phyloP scores from a whole-genome alignment of 192 early-diverging fungal genomes.

The Piromyces finnis region DNA sequence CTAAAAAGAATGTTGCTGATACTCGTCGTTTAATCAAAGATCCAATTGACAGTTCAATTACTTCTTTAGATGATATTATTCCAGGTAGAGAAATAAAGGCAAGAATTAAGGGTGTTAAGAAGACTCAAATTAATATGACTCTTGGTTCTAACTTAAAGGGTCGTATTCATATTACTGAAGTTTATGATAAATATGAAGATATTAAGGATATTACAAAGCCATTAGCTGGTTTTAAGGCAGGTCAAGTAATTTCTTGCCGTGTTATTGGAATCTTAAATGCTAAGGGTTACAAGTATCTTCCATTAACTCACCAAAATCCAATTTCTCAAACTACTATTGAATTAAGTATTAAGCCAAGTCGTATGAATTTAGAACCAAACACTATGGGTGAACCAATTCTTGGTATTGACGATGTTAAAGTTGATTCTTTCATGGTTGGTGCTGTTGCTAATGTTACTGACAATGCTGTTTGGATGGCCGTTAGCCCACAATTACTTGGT shows the following conservation, averaged over 20 bases:
- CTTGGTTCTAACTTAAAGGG: constrained; percentile 55
- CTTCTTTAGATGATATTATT: constrained; percentile 20
- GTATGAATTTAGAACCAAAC: constrained; percentile 10
- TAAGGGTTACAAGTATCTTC: constrained; percentile 32
- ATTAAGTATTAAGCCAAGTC: constrained; percentile 26
- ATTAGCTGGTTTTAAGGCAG: not conserved
- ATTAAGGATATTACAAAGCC: constrained; percentile 9
- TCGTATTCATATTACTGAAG: constrained; percentile 56
- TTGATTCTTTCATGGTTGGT: constrained; percentile 12
- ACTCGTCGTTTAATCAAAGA: not conserved
- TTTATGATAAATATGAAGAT: constrained; percentile 21
- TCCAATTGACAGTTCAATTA: constrained; percentile 18
- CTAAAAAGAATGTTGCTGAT: not conserved
- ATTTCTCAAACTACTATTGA: constrained; percentile 32
- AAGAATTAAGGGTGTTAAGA: constrained; percentile 21
- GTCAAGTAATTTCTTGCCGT: not conserved
- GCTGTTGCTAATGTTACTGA: constrained; percentile 14
- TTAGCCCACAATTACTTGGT: constrained; percentile 13
- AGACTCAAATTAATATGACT: constrained; percentile 32
- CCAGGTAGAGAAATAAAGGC: constrained; percentile 20
- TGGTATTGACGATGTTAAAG: constrained; percentile 6
- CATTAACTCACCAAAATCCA: constrained; percentile 34
- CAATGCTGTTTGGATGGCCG: constrained; percentile 15
- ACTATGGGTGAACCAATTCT: constrained; percentile 1
- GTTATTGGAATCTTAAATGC: not conserved